Conservation (phyloP, 768 basidiomycete species). For the Gautieria morchelliformis region DNA sequence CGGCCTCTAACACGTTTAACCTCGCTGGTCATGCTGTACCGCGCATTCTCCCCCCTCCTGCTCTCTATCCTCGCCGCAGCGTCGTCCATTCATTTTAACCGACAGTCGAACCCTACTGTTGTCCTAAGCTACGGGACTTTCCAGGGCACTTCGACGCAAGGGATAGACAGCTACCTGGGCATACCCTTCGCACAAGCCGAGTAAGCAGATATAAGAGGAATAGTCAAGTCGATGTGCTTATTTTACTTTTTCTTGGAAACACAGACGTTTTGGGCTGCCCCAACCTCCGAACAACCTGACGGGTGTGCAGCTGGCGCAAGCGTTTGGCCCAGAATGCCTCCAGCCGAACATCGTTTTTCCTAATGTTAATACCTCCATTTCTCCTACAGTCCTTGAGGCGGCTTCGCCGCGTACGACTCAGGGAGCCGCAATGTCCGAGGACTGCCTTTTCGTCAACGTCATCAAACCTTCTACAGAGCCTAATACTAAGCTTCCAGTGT, state of each 20-base stretch:
- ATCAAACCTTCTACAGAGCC: slow-evolving; percentile 34
- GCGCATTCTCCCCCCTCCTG: not conserved
- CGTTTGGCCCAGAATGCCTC: slow-evolving; percentile 30
- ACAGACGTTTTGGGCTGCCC: not conserved
- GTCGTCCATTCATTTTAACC: not conserved
- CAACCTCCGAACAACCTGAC: slow-evolving; percentile 18
- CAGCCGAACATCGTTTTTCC: slow-evolving; percentile 25
- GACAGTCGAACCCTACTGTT: slow-evolving; percentile 14
- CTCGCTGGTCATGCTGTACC: not conserved
- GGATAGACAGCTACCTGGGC: slow-evolving; percentile 26
- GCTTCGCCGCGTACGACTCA: slow-evolving; percentile 5
- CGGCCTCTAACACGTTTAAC: too few relatives aligned
- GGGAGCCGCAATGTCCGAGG: not conserved
- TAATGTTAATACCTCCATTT: slow-evolving; percentile 9
- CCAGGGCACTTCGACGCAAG: slow-evolving; percentile 17
- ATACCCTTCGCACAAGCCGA: slow-evolving; percentile 33
- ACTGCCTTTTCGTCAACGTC: slow-evolving; percentile 42
- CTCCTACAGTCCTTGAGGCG: not conserved
- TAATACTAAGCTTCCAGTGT: slow-evolving; percentile 39
- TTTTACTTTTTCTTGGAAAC: not conserved
- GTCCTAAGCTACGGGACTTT: slow-evolving; percentile 22
- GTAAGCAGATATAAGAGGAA: slow-evolving; percentile 16
- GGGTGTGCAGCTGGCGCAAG: slow-evolving; percentile 26
- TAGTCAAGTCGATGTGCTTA: not conserved
- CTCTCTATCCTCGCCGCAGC: not conserved